Percentiles rank a stretch among this genome's conserved stretches.
phyloP scores from a whole-genome alignment of 148 eudicot genomes.

The Rhododendron ferrugineum region DNA sequence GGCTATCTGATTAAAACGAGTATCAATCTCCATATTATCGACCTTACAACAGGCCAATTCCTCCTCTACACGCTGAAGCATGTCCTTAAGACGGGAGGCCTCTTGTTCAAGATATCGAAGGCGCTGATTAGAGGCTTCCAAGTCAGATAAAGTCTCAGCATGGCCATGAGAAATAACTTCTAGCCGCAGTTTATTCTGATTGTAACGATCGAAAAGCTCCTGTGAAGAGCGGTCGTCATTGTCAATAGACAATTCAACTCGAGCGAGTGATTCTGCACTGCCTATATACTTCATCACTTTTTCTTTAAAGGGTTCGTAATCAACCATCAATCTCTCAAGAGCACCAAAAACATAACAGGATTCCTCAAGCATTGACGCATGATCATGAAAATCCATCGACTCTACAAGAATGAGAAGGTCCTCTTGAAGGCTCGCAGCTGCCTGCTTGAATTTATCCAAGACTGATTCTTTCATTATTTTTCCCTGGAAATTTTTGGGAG shows the following conservation, averaged over 20 bases:
- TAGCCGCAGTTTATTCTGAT: not conserved
- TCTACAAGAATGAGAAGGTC: slow-evolving; percentile 6
- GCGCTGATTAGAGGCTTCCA: not conserved
- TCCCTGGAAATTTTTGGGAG: not conserved
- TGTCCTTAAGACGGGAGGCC: slow-evolving; percentile 6
- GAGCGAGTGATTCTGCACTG: not conserved
- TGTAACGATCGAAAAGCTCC: not conserved
- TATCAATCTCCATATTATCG: not conserved
- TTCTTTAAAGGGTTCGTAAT: slow-evolving; percentile 6
- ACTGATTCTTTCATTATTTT: not conserved
- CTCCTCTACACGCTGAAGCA: slow-evolving; percentile 11
- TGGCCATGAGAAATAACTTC: slow-evolving; percentile 10
- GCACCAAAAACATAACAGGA: slow-evolving; percentile 3
- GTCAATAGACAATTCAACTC: not conserved
- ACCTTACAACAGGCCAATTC: slow-evolving; percentile 9
- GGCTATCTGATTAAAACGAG: not conserved
- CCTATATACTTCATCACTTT: not conserved
- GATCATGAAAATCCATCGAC: slow-evolving; percentile 8
- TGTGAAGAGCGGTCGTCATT: not conserved
- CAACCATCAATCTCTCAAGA: not conserved
- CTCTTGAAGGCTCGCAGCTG: slow-evolving; percentile 9
- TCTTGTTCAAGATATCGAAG: not conserved
- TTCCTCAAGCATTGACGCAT: slow-evolving; percentile 1
- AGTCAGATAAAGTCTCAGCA: not conserved
- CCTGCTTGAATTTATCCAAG: not conserved